phyloP scores from a whole-genome alignment of 306 rosid species.

The Lupinus albus region DNA sequence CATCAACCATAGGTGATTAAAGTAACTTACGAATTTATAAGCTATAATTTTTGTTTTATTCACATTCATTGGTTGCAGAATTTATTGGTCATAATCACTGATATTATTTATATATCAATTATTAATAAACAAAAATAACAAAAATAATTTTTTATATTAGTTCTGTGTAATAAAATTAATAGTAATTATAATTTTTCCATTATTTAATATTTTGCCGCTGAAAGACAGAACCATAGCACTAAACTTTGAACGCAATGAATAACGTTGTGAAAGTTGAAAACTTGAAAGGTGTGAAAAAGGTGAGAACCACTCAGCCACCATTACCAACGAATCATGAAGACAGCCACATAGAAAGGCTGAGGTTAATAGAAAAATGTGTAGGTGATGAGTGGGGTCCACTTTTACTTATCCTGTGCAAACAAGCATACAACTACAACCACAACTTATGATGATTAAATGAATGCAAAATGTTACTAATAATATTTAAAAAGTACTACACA shows the following conservation, averaged over 20 bases:
- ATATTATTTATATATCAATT: too few species aligned
- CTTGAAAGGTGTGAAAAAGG: slow-evolving; percentile 18
- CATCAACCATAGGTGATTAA: too few species aligned
- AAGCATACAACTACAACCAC: slow-evolving; percentile 51
- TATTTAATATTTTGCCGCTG: slow-evolving; percentile 31
- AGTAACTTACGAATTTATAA: too few species aligned
- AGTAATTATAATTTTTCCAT: too few species aligned
- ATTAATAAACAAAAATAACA: too few species aligned
- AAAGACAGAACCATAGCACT: slow-evolving; percentile 30
- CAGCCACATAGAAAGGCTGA: slow-evolving; percentile 56
- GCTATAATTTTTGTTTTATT: too few species aligned
- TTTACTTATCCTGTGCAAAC: slow-evolving; percentile 46
- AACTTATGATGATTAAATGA: slow-evolving; percentile 38
- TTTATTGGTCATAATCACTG: too few species aligned
- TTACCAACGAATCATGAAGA: slow-evolving; percentile 33
- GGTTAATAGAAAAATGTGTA: slow-evolving; percentile 35
- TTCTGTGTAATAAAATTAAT: too few species aligned
- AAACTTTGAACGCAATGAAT: slow-evolving; percentile 42
- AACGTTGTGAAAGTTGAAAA: slow-evolving; percentile 44
- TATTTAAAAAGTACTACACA: slow-evolving; percentile 43
- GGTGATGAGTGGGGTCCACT: slow-evolving; percentile 56
- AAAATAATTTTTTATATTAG: too few species aligned
- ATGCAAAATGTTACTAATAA: slow-evolving; percentile 16
- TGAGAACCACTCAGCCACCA: slow-evolving; percentile 52
- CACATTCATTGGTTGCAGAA: too few species aligned